A percentile compares a stretch with the other conserved stretches of the same genome.
phyloP scores from a whole-genome alignment of 1,284 basidiomycete genomes.

The Chondrostereum purpureum region DNA sequence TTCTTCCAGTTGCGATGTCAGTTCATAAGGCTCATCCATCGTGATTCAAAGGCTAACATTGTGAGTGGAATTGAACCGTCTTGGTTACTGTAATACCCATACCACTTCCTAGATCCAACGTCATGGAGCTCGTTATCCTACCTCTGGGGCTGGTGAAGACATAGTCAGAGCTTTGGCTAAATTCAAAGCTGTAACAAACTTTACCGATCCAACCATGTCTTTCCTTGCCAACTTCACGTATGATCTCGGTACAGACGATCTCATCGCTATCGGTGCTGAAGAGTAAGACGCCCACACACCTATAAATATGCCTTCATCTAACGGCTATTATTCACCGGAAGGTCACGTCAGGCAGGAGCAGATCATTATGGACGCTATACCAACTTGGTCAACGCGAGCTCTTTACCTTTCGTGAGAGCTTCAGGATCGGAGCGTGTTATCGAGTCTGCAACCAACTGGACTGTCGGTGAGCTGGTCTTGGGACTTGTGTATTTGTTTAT shows the following conservation, averaged over 20 bases:
- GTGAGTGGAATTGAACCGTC: too few species aligned
- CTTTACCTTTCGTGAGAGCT: background rate
- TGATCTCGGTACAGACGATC: background rate
- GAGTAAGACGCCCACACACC: conserved; percentile 1
- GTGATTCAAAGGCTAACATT: background rate
- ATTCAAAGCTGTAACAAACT: background rate
- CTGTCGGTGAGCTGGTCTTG: background rate
- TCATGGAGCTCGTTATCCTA: conserved; percentile 3
- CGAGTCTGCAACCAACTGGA: conserved; percentile 3
- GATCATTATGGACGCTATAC: background rate
- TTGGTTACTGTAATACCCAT: too few species aligned
- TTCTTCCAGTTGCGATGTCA: too few species aligned
- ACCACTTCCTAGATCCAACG: background rate
- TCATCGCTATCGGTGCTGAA: background rate
- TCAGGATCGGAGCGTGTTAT: conserved; percentile 2
- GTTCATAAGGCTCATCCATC: background rate
- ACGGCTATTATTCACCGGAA: too few species aligned
- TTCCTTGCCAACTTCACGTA: conserved; percentile 2
- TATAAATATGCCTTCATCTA: too few species aligned
- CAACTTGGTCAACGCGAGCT: background rate
- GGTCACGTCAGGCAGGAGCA: background rate
- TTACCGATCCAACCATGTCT: background rate
- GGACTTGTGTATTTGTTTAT: too few species aligned
- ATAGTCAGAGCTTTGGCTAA: background rate
- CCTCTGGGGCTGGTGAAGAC: background rate